phyloP scores from a whole-genome alignment of 495 filamentous ascomycete species.

The Aspergillus taichungensis region DNA sequence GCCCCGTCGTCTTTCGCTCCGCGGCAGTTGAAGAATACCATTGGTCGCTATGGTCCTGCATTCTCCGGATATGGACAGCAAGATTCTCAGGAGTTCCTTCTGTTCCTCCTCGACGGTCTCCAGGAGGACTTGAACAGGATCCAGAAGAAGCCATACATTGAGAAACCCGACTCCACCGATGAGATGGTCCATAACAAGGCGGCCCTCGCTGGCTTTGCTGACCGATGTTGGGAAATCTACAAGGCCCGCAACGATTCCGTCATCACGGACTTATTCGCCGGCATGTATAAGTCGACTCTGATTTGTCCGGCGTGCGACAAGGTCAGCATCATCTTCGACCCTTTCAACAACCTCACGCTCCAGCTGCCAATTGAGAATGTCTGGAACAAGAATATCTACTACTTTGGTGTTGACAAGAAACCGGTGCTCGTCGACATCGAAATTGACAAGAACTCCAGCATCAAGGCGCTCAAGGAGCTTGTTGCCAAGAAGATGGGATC shows the following conservation, averaged over 20 bases:
- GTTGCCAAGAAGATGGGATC: slow-evolving; percentile 58
- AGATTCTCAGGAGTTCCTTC: slow-evolving; percentile 95
- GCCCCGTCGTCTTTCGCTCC: slow-evolving; percentile 58
- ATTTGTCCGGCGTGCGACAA: slow-evolving; percentile 86
- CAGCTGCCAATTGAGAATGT: slow-evolving; percentile 78
- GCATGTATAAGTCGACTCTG: slow-evolving; percentile 96
- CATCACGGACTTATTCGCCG: slow-evolving; percentile 88
- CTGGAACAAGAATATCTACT: slow-evolving; percentile 64
- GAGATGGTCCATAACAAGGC: slow-evolving; percentile 81
- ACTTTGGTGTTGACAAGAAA: slow-evolving; percentile 56
- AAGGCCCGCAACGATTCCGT: slow-evolving; percentile 90
- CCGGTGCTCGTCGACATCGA: slow-evolving; percentile 74
- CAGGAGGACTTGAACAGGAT: slow-evolving; percentile 94
- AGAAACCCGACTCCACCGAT: slow-evolving; percentile 96
- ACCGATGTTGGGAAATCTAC: slow-evolving; percentile 83
- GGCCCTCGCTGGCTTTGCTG: slow-evolving; percentile 71
- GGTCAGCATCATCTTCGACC: slow-evolving; percentile 97
- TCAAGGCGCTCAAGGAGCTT: slow-evolving; percentile 66
- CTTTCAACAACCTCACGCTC: slow-evolving; percentile 88
- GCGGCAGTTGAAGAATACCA: slow-evolving; percentile 64
- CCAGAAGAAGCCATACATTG: slow-evolving; percentile 91
- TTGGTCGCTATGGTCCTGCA: slow-evolving; percentile 69
- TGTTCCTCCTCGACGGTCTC: slow-evolving; percentile 87
- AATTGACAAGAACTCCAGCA: slow-evolving; percentile 70
- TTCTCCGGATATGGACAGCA: slow-evolving; percentile 96